phyloP scores from a whole-genome alignment of 2,329 filamentous ascomycete species.

The Epichloe aotearoae region DNA sequence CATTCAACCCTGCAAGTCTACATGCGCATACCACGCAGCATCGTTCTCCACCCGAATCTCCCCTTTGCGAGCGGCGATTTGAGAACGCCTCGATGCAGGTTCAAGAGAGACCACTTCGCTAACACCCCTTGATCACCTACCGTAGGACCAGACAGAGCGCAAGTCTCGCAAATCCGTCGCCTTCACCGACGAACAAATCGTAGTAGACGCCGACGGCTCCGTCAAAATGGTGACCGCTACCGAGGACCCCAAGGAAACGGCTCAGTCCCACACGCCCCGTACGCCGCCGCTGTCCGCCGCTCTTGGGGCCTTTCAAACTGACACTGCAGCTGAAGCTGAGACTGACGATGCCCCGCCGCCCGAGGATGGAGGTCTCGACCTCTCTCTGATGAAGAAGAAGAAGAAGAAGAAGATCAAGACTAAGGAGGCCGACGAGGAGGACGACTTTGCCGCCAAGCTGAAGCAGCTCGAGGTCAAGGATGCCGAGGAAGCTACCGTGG shows the following conservation, averaged over 20 bases:
- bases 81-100: not conserved
- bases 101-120: not conserved
- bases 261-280: conserved; percentile 64
- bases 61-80: not conserved
- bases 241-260: conserved; percentile 66
- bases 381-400: conserved; percentile 71
- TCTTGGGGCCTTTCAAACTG: conserved; percentile 39
- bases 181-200: conserved; percentile 75
- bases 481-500: conserved; percentile 41
- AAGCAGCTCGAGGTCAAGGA: conserved; percentile 54
- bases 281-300: conserved; percentile 46
- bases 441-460: conserved; percentile 47
- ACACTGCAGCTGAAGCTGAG: conserved; percentile 28
- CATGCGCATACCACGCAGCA: no score
- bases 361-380: conserved; percentile 40
- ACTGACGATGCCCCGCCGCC: conserved; percentile 31
- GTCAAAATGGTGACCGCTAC: conserved; percentile 63
- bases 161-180: conserved; percentile 87
- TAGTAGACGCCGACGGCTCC: conserved; percentile 82
- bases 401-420: conserved; percentile 65
- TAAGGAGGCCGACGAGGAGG: conserved; percentile 49
- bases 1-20: not conserved
- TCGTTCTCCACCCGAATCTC: not conserved
- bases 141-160: conserved; percentile 31
- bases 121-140: not conserved